Conservation (phyloP, 140 eudicot genomes). For the Anethum foeniculum region DNA sequence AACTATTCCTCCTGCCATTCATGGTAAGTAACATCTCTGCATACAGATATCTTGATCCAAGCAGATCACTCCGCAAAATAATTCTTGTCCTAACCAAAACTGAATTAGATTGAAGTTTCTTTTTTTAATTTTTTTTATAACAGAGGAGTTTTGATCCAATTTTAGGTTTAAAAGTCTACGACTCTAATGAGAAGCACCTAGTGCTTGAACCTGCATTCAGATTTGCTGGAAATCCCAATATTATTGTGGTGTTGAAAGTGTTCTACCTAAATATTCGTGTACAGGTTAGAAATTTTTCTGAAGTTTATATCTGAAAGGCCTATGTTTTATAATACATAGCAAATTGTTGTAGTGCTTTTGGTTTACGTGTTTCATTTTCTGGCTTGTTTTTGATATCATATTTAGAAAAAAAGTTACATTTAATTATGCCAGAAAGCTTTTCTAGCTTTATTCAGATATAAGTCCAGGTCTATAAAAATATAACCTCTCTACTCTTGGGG, state of each 20-base stretch:
- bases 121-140: not conserved
- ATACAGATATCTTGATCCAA: not conserved
- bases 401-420: not conserved
- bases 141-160: not conserved
- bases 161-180: constrained; percentile 66
- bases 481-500: not conserved
- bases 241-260: constrained; percentile 41
- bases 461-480: not conserved
- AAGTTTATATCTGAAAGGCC: not conserved
- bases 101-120: not conserved
- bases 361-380: not conserved
- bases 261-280: constrained; percentile 34
- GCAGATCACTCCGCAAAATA: not conserved
- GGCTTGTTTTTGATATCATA: not conserved
- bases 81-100: not conserved
- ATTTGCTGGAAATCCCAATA: constrained; percentile 78
- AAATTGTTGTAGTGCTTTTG: not conserved
- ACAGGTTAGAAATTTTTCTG: constrained; percentile 41
- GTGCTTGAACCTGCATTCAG: constrained; percentile 59
- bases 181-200: constrained; percentile 54
- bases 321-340: not conserved
- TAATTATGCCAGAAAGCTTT: not conserved
- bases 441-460: not conserved
- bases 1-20: constrained; percentile 61
- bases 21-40: constrained; percentile 41